phyloP scores from a whole-genome alignment of 2,329 filamentous ascomycete genomes.

The Trichoderma simmonsii region DNA sequence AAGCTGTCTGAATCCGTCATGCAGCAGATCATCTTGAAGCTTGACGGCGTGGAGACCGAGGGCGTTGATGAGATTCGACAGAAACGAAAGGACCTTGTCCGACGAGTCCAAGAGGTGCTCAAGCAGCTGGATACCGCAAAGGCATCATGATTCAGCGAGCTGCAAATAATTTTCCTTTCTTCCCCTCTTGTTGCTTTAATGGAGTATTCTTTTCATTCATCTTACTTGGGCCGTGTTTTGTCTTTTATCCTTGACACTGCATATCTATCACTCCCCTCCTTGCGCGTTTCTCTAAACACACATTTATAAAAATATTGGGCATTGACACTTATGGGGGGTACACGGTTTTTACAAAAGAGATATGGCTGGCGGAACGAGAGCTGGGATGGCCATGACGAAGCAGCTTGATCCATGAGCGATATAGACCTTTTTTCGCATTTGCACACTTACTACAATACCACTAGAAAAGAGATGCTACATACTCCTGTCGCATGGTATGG shows the following conservation, averaged over 20 bases:
- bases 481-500: not conserved
- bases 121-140: slow-evolving; percentile 57
- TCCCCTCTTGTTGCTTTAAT: not conserved
- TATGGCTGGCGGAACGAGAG: not conserved
- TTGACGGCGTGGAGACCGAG: slow-evolving; percentile 72
- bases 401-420: slow-evolving; percentile 9
- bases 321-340: not conserved
- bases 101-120: slow-evolving; percentile 64
- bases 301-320: not conserved
- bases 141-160: slow-evolving; percentile 20
- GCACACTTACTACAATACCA: not conserved
- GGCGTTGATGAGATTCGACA: slow-evolving; percentile 63
- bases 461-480: slow-evolving; percentile 1
- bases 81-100: slow-evolving; percentile 70
- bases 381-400: not conserved
- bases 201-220: not conserved
- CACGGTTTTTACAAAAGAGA: slow-evolving; percentile 8
- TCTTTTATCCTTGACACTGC: not conserved
- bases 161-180: not conserved
- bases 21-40: slow-evolving; percentile 71
- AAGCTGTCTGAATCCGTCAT: slow-evolving; percentile 72
- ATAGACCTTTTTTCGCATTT: slow-evolving; percentile 11
- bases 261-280: not conserved
- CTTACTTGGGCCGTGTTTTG: not conserved
- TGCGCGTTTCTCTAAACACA: not conserved